Percentiles rank a stretch among this genome's conserved stretches.
These are phyloP conservation scores for Huntiella omanensis DNA, from an alignment of 2,329 filamentous ascomycete species.

Conservation along the genomic window DNA sequence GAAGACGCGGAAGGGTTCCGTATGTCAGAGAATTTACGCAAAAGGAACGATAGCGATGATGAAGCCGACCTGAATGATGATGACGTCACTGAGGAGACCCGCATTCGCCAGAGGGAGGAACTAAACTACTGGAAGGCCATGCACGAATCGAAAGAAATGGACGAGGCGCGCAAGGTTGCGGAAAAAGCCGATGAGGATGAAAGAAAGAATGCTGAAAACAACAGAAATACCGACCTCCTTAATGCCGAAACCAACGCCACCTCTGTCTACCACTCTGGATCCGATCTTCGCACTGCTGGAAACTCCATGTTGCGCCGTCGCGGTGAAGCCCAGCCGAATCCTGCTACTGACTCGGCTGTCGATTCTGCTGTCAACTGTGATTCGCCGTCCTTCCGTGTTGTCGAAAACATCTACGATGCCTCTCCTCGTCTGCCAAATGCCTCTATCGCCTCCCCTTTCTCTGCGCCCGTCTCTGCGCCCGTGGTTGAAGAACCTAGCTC, in stretches of 20 bases:
- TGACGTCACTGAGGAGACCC: constrained; percentile 43
- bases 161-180: constrained; percentile 12
- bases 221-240: constrained; percentile 42
- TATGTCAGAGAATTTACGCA: constrained; percentile 26
- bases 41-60: constrained; percentile 17
- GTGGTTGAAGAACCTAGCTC: constrained; percentile 15
- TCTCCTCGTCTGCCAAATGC: constrained; percentile 17
- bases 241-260: constrained; percentile 31
- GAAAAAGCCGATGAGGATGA: constrained; percentile 12
- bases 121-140: constrained; percentile 46
- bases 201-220: constrained; percentile 16
- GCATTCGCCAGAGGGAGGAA: constrained; percentile 43
- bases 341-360: constrained; percentile 15
- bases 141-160: constrained; percentile 28
- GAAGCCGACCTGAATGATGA: constrained; percentile 17
- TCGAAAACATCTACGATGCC: constrained; percentile 38
- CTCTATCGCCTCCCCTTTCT: background rate
- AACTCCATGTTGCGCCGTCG: constrained; percentile 28
- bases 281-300: constrained; percentile 23
- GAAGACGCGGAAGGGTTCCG: constrained; percentile 48
- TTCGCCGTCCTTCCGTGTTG: constrained; percentile 25
- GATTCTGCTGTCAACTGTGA: background rate
- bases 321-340: constrained; percentile 18
- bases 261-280: constrained; percentile 38
- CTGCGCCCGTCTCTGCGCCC: background rate